Evolutionary conservation across 202 grass and related monocot genomes (phyloP).

Genomic region (Panicum hallii): DNA sequence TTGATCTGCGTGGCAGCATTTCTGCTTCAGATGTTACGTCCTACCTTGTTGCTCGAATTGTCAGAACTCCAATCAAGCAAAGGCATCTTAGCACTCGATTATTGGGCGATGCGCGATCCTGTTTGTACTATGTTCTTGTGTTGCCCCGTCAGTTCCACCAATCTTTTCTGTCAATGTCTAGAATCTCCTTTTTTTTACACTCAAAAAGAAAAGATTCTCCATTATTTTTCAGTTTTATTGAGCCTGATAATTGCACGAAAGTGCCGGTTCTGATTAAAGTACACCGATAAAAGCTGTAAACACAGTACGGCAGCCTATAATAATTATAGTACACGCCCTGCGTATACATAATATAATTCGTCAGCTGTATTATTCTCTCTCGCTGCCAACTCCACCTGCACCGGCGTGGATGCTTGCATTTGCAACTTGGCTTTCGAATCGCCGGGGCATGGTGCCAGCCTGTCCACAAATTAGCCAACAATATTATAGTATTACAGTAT

Average conservation of each 20-base stretch:
- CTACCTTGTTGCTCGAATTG: neutral
- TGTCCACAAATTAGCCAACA: neutral
- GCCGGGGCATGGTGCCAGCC: neutral
- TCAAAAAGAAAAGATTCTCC: neutral
- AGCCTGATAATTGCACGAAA: constrained; percentile 5
- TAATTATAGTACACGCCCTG: neutral
- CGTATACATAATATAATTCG: constrained; percentile 12
- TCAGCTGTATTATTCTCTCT: constrained; percentile 11
- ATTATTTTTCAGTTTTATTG: neutral
- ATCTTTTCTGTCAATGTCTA: constrained; percentile 12
- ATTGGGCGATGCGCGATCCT: neutral
- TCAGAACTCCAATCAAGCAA: constrained; percentile 13
- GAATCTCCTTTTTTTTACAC: neutral
- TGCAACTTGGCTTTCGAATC: constrained; percentile 44
- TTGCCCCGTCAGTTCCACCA: neutral
- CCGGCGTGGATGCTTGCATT: constrained; percentile 17
- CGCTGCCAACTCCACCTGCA: constrained; percentile 29
- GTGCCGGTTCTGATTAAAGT: constrained; percentile 11
- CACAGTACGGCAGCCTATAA: neutral
- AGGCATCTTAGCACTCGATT: neutral
- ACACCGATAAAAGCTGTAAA: neutral
- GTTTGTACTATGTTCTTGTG: neutral
- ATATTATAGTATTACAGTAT: neutral
- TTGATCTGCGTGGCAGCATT: neutral
- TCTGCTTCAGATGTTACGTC: neutral